Evolutionary conservation across 345 rosid genomes (phyloP).

Genomic region (Arabidopsis suecica): DNA sequence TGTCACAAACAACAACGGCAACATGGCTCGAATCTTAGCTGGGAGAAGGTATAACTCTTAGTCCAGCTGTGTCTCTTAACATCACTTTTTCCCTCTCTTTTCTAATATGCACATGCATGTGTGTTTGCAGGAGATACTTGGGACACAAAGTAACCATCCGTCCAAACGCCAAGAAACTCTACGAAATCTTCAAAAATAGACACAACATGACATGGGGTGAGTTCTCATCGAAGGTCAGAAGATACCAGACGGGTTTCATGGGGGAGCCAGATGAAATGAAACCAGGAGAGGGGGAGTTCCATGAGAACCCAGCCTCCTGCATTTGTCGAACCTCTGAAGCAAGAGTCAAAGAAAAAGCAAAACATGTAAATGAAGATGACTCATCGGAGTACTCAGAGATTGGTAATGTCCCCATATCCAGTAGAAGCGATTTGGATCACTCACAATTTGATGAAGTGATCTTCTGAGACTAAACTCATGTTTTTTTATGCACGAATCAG

Average conservation of each 20-base stretch:
- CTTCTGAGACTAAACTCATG: slow-evolving; percentile 15
- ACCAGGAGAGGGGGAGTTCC: slow-evolving; percentile 84
- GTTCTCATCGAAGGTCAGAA: slow-evolving; percentile 64
- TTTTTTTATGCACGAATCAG: background rate
- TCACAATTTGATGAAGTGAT: slow-evolving; percentile 10
- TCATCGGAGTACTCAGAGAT: slow-evolving; percentile 48
- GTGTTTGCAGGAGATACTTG: slow-evolving; percentile 72
- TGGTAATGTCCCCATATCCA: slow-evolving; percentile 32
- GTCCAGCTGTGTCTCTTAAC: background rate
- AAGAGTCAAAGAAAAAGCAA: slow-evolving; percentile 40
- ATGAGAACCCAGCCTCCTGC: slow-evolving; percentile 84
- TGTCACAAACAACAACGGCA: slow-evolving; percentile 94
- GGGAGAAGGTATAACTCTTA: slow-evolving; percentile 70
- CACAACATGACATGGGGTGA: slow-evolving; percentile 85
- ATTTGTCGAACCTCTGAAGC: slow-evolving; percentile 65
- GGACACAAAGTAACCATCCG: slow-evolving; percentile 92
- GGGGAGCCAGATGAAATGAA: slow-evolving; percentile 84
- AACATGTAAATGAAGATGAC: slow-evolving; percentile 51
- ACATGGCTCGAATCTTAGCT: slow-evolving; percentile 95
- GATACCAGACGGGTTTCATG: slow-evolving; percentile 78
- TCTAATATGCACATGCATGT: slow-evolving; percentile 15
- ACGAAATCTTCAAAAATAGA: slow-evolving; percentile 63
- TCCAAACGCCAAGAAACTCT: slow-evolving; percentile 83
- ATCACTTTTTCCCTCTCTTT: slow-evolving; percentile 8
- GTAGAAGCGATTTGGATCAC: slow-evolving; percentile 23